Conservation (phyloP, 495 filamentous ascomycete genomes). For the Penicillium argentinense region DNA sequence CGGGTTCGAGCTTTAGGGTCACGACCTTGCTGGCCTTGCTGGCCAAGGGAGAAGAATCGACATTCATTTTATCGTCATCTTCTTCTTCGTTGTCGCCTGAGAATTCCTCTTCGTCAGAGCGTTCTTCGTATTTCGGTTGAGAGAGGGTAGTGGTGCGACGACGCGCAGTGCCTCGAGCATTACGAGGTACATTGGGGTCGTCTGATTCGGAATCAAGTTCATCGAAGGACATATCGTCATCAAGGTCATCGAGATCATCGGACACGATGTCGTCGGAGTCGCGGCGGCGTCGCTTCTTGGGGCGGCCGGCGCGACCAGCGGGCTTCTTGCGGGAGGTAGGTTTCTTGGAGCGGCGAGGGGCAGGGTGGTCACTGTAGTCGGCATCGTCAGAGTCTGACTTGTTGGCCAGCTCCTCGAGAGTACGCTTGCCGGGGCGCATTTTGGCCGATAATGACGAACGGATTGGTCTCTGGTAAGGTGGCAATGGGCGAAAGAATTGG, state of each 20-base stretch:
- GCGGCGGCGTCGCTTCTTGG: slow-evolving; percentile 51
- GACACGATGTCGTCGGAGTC: slow-evolving; percentile 64
- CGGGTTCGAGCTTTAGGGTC: slow-evolving; percentile 45
- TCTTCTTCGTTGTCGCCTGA: slow-evolving; percentile 38
- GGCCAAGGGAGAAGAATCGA: slow-evolving; percentile 7
- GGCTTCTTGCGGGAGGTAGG: slow-evolving; percentile 37
- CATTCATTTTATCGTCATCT: slow-evolving; percentile 35
- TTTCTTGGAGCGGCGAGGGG: slow-evolving; percentile 37
- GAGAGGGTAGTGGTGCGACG: slow-evolving; percentile 59
- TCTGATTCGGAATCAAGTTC: slow-evolving; percentile 61
- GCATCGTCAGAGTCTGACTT: slow-evolving; percentile 84
- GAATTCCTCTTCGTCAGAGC: slow-evolving; percentile 14
- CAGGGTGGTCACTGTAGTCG: slow-evolving; percentile 58
- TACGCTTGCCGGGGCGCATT: slow-evolving; percentile 60
- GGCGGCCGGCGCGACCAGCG: too few relatives aligned
- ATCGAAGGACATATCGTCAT: slow-evolving; percentile 61
- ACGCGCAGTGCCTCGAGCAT: slow-evolving; percentile 68
- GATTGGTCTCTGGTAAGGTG: slow-evolving; percentile 18
- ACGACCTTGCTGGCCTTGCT: slow-evolving; percentile 37
- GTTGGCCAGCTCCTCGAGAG: slow-evolving; percentile 71
- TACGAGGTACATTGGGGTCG: slow-evolving; percentile 61
- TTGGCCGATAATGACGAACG: background rate
- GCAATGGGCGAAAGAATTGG: slow-evolving; percentile 22
- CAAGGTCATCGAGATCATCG: slow-evolving; percentile 65
- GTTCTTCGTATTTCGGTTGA: slow-evolving; percentile 43